Conservation (phyloP, 176 grass and related monocot genomes). For the Cymbopogon citratus region DNA sequence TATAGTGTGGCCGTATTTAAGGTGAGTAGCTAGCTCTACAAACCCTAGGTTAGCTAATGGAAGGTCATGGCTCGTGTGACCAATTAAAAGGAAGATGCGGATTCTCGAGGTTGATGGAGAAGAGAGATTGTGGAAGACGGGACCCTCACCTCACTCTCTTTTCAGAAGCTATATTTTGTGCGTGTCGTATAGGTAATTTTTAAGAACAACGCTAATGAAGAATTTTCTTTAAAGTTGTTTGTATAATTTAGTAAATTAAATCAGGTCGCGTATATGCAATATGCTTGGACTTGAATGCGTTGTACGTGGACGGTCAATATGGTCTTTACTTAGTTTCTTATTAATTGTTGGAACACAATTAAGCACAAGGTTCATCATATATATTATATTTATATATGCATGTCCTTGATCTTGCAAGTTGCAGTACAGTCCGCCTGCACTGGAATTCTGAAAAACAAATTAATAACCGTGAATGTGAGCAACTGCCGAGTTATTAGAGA, state of each 20-base stretch:
- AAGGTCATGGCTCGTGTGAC: neutral
- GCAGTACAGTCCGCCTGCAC: too few relatives aligned
- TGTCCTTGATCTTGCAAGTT: too few relatives aligned
- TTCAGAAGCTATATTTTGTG: neutral
- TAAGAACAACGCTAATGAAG: neutral
- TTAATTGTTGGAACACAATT: neutral
- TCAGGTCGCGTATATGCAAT: neutral
- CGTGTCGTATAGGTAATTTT: neutral
- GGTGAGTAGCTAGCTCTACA: neutral
- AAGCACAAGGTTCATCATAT: neutral
- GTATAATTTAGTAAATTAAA: neutral
- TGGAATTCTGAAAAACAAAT: too few relatives aligned
- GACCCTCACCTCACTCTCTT: neutral
- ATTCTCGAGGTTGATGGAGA: slow-evolving; percentile 22
- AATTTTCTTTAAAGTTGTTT: neutral
- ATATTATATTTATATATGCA: too few relatives aligned
- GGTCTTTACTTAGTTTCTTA: neutral
- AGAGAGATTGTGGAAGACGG: slow-evolving; percentile 30
- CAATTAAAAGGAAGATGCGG: neutral
- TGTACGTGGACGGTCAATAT: slow-evolving; percentile 21
- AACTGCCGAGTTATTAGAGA: too few relatives aligned
- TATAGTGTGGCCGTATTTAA: neutral
- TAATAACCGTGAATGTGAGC: too few relatives aligned
- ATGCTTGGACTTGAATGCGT: slow-evolving; percentile 1
- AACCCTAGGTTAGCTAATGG: slow-evolving; percentile 2